phyloP scores from a whole-genome alignment of 2,329 filamentous ascomycete genomes.

The Amauroascus verrucosus region DNA sequence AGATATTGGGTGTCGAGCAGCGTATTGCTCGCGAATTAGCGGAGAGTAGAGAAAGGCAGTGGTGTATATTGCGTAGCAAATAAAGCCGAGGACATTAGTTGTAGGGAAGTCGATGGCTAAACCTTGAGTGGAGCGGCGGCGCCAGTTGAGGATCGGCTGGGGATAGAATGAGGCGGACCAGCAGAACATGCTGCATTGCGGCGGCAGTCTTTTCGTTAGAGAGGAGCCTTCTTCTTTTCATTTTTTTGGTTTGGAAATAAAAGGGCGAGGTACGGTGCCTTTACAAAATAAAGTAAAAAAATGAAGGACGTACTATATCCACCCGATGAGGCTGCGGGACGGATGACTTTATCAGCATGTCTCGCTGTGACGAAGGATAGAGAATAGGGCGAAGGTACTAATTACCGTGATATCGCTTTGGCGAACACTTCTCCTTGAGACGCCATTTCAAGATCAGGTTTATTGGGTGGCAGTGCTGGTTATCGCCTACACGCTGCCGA shows the following conservation, averaged over 20 bases:
- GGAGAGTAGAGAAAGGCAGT: conserved; percentile 67
- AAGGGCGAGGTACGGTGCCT: not conserved
- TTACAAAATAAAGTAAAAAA: not conserved
- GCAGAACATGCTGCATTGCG: conserved; percentile 43
- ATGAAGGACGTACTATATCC: conserved; percentile 50
- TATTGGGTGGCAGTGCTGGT: not conserved
- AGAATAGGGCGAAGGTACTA: not conserved
- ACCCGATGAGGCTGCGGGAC: conserved; percentile 55
- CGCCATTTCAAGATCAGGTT: conserved; percentile 18
- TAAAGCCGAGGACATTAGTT: conserved; percentile 54
- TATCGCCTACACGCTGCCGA: not conserved
- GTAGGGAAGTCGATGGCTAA: conserved; percentile 80
- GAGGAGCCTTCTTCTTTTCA: not conserved
- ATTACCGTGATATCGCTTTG: conserved; percentile 35
- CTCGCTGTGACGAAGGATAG: too few relatives aligned
- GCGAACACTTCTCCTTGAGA: conserved; percentile 30
- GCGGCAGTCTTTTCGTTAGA: not conserved
- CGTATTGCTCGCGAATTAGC: conserved; percentile 70
- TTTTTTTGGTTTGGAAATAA: not conserved
- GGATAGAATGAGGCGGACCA: conserved; percentile 93
- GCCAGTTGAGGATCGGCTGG: conserved; percentile 70
- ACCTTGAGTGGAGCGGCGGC: conserved; percentile 66
- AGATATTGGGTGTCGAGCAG: conserved; percentile 59
- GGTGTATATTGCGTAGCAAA: conserved; percentile 64
- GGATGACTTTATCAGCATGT: conserved; percentile 2